These are phyloP conservation scores for Taphrina wiesneri DNA, from an alignment of 1,139 yeast species.

Conservation along the genomic window DNA sequence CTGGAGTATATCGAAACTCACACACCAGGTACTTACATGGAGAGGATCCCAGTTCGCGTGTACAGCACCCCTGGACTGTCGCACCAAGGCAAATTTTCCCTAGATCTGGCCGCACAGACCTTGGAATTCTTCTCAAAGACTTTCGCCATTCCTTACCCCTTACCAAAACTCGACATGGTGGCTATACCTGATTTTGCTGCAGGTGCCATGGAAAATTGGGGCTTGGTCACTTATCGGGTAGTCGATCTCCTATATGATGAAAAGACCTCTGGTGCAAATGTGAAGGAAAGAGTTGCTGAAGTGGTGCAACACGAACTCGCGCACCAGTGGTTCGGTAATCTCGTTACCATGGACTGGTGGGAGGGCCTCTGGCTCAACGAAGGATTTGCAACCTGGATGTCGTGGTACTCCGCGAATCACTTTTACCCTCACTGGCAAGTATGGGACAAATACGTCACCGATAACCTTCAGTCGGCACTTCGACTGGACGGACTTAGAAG, in stretches of 20 bases:
- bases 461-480: conserved; percentile 68
- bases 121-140: conserved; percentile 69
- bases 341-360: conserved; percentile 96
- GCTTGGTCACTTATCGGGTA: conserved; percentile 77
- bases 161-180: conserved; percentile 79
- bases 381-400: conserved; percentile 85
- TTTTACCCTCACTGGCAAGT: conserved; percentile 86
- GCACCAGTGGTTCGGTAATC: conserved; percentile 91
- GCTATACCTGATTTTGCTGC: conserved; percentile 82
- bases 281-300: conserved; percentile 77
- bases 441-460: conserved; percentile 71
- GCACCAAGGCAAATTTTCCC: conserved; percentile 65
- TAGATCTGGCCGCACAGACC: conserved; percentile 72
- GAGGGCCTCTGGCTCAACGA: conserved; percentile 90
- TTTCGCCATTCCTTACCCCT: conserved; percentile 72
- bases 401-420: conserved; percentile 74
- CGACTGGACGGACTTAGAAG: conserved; percentile 71
- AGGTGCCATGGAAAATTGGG: conserved; percentile 95
- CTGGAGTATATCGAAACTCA: conserved; percentile 68
- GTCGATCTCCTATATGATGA: conserved; percentile 72
- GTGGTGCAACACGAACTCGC: conserved; percentile 90
- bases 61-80: conserved; percentile 77
- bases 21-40: conserved; percentile 49
- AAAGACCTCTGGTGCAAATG: conserved; percentile 63
- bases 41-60: conserved; percentile 72